Conservation (phyloP, 768 basidiomycete genomes). For the Cyclocybe cylindracea region DNA sequence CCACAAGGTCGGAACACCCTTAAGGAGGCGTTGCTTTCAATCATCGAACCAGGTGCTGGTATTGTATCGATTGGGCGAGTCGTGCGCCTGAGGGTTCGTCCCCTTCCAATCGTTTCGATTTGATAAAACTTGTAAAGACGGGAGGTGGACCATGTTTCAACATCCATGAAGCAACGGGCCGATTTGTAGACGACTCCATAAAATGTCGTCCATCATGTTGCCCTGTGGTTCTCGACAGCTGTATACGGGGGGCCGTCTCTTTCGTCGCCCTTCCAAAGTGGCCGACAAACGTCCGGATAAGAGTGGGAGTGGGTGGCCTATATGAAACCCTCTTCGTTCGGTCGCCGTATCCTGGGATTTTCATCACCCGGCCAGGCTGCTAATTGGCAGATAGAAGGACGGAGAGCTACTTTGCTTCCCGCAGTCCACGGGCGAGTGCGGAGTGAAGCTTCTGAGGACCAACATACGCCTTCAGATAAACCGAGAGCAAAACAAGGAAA, state of each 20-base stretch:
- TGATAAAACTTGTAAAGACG: too few relatives aligned
- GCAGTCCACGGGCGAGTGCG: neutral
- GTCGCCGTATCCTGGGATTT: neutral
- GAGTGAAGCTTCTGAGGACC: neutral
- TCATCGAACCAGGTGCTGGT: too few relatives aligned
- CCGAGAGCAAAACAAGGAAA: neutral
- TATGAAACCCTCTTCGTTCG: neutral
- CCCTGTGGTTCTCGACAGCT: conserved; percentile 3
- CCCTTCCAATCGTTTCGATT: too few relatives aligned
- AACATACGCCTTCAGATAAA: neutral
- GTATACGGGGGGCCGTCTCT: neutral
- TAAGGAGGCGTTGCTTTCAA: too few relatives aligned
- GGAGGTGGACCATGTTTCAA: too few relatives aligned
- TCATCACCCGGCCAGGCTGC: neutral
- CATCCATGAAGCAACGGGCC: neutral
- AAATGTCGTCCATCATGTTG: neutral
- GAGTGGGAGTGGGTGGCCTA: conserved; percentile 3
- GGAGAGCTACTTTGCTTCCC: neutral
- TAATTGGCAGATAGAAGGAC: neutral
- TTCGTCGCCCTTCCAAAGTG: conserved; percentile 5
- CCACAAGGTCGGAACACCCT: too few relatives aligned
- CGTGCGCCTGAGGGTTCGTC: too few relatives aligned
- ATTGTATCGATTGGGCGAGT: too few relatives aligned
- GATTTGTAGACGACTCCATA: neutral
- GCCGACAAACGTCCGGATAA: conserved; percentile 14